Percentiles rank a stretch among this genome's conserved stretches.
phyloP scores from a whole-genome alignment of 2,329 filamentous ascomycete genomes.

The Arachnopeziza araneosa region DNA sequence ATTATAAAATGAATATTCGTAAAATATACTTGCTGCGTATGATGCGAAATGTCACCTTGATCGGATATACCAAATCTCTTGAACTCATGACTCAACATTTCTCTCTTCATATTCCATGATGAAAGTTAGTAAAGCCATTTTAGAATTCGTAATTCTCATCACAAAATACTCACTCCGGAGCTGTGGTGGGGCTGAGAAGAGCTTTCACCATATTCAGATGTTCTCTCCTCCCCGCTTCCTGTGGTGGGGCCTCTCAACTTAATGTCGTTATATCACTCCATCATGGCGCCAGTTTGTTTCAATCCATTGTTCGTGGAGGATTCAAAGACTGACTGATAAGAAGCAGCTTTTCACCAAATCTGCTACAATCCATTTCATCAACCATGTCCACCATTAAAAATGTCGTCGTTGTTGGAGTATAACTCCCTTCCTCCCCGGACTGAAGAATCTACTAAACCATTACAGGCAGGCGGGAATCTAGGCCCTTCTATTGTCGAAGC shows the following conservation, averaged over 20 bases:
- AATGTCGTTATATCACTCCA: neutral
- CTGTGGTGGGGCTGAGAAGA: neutral
- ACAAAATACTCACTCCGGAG: neutral
- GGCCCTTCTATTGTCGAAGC: conserved; percentile 23
- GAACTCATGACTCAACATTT: too few relatives aligned
- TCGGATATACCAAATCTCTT: too few relatives aligned
- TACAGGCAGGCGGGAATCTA: conserved; percentile 16
- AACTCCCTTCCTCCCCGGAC: neutral
- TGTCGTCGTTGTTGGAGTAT: conserved; percentile 16
- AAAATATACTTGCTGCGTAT: neutral
- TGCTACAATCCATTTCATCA: conserved; percentile 12
- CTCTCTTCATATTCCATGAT: too few relatives aligned
- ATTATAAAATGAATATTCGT: neutral
- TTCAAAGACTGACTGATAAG: neutral
- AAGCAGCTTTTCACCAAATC: neutral
- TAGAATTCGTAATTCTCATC: neutral
- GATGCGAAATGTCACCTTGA: neutral
- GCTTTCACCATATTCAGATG: neutral
- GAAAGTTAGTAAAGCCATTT: too few relatives aligned
- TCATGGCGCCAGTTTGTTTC: neutral
- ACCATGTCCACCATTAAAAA: conserved; percentile 2
- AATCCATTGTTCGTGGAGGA: neutral
- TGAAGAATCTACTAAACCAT: neutral
- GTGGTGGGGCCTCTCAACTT: neutral
- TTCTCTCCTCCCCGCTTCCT: neutral